Evolutionary conservation across 768 basidiomycete genomes (phyloP), one percentile per base, ranked within the genome.

Genomic region (Pseudohyphozyma bogoriensis): DNA sequence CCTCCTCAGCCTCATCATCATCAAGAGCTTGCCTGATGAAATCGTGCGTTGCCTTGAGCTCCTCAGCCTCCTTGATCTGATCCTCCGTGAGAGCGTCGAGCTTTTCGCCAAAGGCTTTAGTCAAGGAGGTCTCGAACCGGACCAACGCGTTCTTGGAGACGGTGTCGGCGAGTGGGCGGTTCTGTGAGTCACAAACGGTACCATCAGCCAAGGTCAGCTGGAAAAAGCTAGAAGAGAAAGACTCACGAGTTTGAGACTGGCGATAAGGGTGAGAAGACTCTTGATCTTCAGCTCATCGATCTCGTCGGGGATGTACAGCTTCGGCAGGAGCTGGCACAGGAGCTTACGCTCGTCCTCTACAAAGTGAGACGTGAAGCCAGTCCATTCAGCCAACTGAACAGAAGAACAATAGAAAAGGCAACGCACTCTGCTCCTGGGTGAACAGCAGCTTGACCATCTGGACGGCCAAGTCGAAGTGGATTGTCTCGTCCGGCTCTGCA

Each of bases 121-220:
- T 73, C 45, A 95, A 76, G 6, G 76, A 61, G 0, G 78, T 71
- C 35, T 87, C 83, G 69, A 93, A 91, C 63, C 83, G 83, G 28
- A 73, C 75, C 52, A 93, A 77, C 0, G 88, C 83, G 61, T 85
- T 90, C 45, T 80, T 82, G 18, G 84, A 73, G 59, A 79, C 68
- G 50, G 78, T 74, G 76, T 92, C 78, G 57, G 79, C 72, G 70
- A 80, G 61, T 0, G 83, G 83, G 37, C 79, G 79, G 76, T 81
- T 81, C 83, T 84, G 67, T 29, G 31, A n/a, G 39, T 28, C 18
- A 59, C 74, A 53, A 9, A 39, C 18, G 29, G 13, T 46, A 4
- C 20, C 33, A 22, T 47, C 45, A 77, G 50, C 73, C 18, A 31
- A 5, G 5, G 22, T 73, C 26, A 44, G 20, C n/a, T n/a, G 57